phyloP scores from a whole-genome alignment of 2,329 filamentous ascomycete species.

The Graphium sp. region DNA sequence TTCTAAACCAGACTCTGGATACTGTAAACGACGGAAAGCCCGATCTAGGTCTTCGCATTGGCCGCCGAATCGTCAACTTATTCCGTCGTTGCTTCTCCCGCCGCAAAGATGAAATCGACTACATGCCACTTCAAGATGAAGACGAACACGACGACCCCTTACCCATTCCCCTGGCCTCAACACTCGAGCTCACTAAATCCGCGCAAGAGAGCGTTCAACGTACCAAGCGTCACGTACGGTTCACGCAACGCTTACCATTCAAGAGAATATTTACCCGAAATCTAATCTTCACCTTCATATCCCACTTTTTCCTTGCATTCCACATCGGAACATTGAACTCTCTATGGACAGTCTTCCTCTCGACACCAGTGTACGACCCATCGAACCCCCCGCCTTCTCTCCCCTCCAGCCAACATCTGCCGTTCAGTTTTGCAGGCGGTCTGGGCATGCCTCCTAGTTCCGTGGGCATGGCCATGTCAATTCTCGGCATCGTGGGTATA shows the following conservation, averaged over 20 bases:
- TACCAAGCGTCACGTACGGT: slow-evolving; percentile 14
- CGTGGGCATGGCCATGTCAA: slow-evolving; percentile 64
- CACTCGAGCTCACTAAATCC: too few species aligned
- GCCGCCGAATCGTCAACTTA: slow-evolving; percentile 8
- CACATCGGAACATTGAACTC: slow-evolving; percentile 64
- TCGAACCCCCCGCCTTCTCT: slow-evolving; percentile 11
- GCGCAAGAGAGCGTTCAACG: too few species aligned
- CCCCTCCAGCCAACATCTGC: slow-evolving; percentile 17
- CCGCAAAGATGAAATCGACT: too few species aligned
- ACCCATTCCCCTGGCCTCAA: too few species aligned
- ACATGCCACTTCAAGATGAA: too few species aligned
- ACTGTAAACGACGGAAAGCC: slow-evolving; percentile 17
- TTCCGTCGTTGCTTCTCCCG: too few species aligned
- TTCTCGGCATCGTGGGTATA: slow-evolving; percentile 62
- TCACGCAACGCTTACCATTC: slow-evolving; percentile 31
- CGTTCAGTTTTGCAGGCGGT: slow-evolving; percentile 55
- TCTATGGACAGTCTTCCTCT: slow-evolving; percentile 62
- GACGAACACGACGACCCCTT: too few species aligned
- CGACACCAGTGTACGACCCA: slow-evolving; percentile 44
- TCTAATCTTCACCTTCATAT: slow-evolving; percentile 36
- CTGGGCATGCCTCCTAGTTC: slow-evolving; percentile 54
- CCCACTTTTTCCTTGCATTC: slow-evolving; percentile 52
- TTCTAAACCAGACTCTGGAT: slow-evolving; percentile 24
- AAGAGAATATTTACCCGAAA: slow-evolving; percentile 37
- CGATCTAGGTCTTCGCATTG: slow-evolving; percentile 24